Percentiles rank a stretch among this genome's conserved stretches.
Conservation (phyloP, 768 basidiomycete species). For the Pleurotus tuoliensis region DNA sequence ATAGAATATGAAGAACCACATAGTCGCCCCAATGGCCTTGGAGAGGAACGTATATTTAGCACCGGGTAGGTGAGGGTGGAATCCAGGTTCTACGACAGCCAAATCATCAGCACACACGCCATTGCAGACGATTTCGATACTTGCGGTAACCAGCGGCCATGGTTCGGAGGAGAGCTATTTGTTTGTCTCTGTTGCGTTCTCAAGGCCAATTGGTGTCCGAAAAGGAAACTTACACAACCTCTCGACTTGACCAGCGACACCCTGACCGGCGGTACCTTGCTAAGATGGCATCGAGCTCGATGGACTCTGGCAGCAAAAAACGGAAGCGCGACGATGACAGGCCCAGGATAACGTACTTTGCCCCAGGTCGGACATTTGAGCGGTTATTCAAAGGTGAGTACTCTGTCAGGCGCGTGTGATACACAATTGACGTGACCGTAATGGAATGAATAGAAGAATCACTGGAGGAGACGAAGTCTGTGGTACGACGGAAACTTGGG, state of each 20-base stretch:
- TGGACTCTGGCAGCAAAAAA: slow-evolving; percentile 37
- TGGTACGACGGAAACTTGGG: slow-evolving; percentile 60
- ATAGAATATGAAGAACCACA: slow-evolving; percentile 99
- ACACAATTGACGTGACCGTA: background rate
- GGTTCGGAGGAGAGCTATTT: slow-evolving; percentile 15
- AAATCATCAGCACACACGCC: slow-evolving; percentile 8
- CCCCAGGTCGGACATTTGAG: slow-evolving; percentile 42
- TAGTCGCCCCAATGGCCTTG: slow-evolving; percentile 84
- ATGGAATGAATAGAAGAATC: slow-evolving; percentile 51
- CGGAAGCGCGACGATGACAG: slow-evolving; percentile 36
- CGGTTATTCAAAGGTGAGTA: slow-evolving; percentile 48
- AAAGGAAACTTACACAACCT: no score
- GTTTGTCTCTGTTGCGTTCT: slow-evolving; percentile 3
- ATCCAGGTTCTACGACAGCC: slow-evolving; percentile 57
- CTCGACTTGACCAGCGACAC: no score
- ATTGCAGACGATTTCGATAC: slow-evolving; percentile 8
- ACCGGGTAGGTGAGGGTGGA: slow-evolving; percentile 84
- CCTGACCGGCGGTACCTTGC: background rate
- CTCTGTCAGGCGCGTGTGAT: background rate
- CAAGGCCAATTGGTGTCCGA: no score
- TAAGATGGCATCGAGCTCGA: slow-evolving; percentile 8
- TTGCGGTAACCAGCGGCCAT: slow-evolving; percentile 28
- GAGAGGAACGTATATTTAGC: slow-evolving; percentile 73
- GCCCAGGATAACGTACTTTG: slow-evolving; percentile 43
- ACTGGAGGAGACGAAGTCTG: slow-evolving; percentile 51